Evolutionary conservation across 129 eudicot genomes (phyloP).

Genomic region (Flaveria linearis): DNA sequence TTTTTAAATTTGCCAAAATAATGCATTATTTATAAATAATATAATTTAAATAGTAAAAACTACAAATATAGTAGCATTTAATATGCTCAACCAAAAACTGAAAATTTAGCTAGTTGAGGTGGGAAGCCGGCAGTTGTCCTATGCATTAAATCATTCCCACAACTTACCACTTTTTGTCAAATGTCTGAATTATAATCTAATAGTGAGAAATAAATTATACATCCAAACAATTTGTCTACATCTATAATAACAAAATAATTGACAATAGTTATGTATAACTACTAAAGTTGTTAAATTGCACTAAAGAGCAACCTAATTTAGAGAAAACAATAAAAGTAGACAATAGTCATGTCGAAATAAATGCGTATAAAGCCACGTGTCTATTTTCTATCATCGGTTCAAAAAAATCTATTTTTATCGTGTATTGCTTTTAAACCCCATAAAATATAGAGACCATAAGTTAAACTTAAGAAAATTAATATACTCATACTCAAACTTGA

Average conservation of each 20-base stretch:
- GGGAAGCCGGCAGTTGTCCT: constrained; percentile 1
- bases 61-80: background rate
- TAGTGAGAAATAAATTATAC: background rate
- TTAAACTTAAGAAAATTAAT: background rate
- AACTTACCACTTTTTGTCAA: background rate
- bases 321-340: background rate
- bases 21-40: constrained; percentile 1
- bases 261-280: background rate
- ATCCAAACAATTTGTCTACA: background rate
- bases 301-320: constrained; percentile 4
- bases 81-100: background rate
- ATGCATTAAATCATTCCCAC: background rate
- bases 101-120: background rate
- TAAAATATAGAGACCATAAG: background rate
- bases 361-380: background rate
- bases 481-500: background rate
- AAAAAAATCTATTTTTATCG: background rate
- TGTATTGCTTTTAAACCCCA: background rate
- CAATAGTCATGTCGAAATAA: background rate
- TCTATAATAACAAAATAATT: background rate
- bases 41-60: too few relatives aligned
- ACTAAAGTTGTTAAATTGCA: background rate
- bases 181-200: background rate
- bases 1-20: background rate
- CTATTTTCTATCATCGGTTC: too few relatives aligned